Base-by-base conservation (phyloP, 2,329 filamentous ascomycete species). In the Penicillium sumatraense region DNA sequence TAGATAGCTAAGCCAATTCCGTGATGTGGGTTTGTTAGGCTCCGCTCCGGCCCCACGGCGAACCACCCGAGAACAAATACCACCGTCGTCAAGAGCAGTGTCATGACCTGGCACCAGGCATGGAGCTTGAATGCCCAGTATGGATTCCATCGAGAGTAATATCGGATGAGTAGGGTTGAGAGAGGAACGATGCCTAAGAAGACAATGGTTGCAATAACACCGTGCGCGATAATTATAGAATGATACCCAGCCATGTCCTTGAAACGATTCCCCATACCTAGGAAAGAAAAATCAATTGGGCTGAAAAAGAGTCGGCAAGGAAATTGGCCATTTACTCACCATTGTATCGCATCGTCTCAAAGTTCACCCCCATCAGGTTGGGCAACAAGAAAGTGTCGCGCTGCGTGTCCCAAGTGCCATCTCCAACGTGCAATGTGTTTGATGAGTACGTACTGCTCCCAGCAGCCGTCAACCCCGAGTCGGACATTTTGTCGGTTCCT, bases 221-320 rank as follows among this genome's bases (percentile, higher is more conserved):
- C 86, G 66, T 88, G 86, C 5, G 81, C 85, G 51, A 77, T 75
- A 58, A 88, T 82, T 51, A 88, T 74, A 13, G 72, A 73, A 64
- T 84, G 81, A 69, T 88, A 88, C 53, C 82, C 78, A 10, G 77
- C 71, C 75, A 86, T 79, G 54, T 82, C 79, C 59, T 79, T 78
- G 69, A 88, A 88, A 54, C 86, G 81, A 67, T 87, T 88, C 45
- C 84, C 85, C 86, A 88, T 88, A 60, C 86, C 84, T 86, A 47
- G 24, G 49, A 26, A 42, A 56, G n/a, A n/a, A 24, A 27, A 46
- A 57, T 68, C 51, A 71, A 60, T 63, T 41, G 66, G 56, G 56
- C 31, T 27, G 47, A 27, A 42, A 41, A 29, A 24, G 20, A 40
- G 18, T 27, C 11, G 2, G 3, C 6, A 13, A 16, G 9, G 1